Evolutionary conservation across 2,329 filamentous ascomycete species (phyloP).

Genomic region (Colletotrichum shisoi): DNA sequence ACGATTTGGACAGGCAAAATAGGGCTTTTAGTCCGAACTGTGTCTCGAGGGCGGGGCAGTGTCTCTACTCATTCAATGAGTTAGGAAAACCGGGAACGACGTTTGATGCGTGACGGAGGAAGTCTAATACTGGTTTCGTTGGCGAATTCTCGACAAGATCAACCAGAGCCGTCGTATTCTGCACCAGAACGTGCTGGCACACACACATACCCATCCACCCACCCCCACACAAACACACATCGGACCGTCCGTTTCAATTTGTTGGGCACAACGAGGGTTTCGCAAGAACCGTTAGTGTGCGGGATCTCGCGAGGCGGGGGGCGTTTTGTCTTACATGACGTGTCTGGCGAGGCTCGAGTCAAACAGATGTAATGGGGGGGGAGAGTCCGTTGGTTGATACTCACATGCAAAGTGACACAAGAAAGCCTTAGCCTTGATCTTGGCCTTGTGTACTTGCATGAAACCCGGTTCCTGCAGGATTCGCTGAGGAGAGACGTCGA

Average conservation of each 20-base stretch:
- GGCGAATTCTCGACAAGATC: not conserved
- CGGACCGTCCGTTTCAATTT: conserved; percentile 11
- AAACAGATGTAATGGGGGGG: conserved; percentile 19
- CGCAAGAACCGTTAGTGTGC: conserved; percentile 19
- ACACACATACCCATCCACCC: too few species aligned
- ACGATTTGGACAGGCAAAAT: not conserved
- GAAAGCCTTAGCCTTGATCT: too few species aligned
- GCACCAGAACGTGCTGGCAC: not conserved
- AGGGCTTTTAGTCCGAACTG: conserved; percentile 24
- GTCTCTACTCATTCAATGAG: conserved; percentile 1
- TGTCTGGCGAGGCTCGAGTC: conserved; percentile 25
- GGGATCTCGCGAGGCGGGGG: not conserved
- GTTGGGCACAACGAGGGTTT: not conserved
- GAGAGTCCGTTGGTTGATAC: not conserved
- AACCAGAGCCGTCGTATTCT: not conserved
- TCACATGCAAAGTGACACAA: conserved; percentile 1
- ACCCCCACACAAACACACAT: too few species aligned
- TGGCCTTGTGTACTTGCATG: conserved; percentile 12
- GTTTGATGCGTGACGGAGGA: not conserved
- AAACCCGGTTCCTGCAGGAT: conserved; percentile 38
- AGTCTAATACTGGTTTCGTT: not conserved
- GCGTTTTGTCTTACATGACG: conserved; percentile 21
- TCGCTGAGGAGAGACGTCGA: conserved; percentile 19
- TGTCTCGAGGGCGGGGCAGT: not conserved
- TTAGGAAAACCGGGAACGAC: not conserved